Evolutionary conservation across 176 grass and related monocot species (phyloP), one percentile per base, ranked within the genome.

Genomic region (Guadua angustifolia): DNA sequence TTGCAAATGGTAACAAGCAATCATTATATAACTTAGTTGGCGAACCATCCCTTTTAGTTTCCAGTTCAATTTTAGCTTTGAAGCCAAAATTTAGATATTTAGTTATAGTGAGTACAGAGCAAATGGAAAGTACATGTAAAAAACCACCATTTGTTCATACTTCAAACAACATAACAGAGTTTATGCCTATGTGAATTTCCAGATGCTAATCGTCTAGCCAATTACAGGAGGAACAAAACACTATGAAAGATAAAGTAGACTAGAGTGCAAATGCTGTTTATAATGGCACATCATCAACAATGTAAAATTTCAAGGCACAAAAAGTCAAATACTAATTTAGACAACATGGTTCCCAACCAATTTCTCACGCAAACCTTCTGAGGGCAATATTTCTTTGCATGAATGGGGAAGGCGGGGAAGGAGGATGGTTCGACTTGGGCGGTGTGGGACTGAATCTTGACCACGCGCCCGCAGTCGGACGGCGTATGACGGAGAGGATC

Each of bases 1-100:
- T 59, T 57, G 39, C 24, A 47, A 38, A 13, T 3, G 40, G 26
- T 59, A 71, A 45, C 17, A 0, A 33, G 55, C 11, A 26, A 71
- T 44, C 38, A 72, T 21, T 24, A 51, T 21, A 63, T 35, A 83
- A 64, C 55, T 74, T 73, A 32, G 69, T 83, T 83, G 69, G 51
- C 63, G 4, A 73, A 47, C 42, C 56, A 83, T 61, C 81, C 1
- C 14, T 15, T 40, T 36, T 29, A 74, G 40, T 51, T 83, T 51
- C 81, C 53, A 83, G 69, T 64, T 35, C 55, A 61, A 74, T 61
- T 59, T 35, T 74, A 73, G 18, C 24, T 73, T 14, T 63, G 22
- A 82, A 45, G 36, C 51, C 18, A 57, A 59, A 43, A 44, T 11
- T 6, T 52, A 59, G 24, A 29, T 32, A 44, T 71, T 67, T 39